Base-by-base conservation (phyloP, 2,329 filamentous ascomycete genomes). In the Aureobasidium pullulans region DNA sequence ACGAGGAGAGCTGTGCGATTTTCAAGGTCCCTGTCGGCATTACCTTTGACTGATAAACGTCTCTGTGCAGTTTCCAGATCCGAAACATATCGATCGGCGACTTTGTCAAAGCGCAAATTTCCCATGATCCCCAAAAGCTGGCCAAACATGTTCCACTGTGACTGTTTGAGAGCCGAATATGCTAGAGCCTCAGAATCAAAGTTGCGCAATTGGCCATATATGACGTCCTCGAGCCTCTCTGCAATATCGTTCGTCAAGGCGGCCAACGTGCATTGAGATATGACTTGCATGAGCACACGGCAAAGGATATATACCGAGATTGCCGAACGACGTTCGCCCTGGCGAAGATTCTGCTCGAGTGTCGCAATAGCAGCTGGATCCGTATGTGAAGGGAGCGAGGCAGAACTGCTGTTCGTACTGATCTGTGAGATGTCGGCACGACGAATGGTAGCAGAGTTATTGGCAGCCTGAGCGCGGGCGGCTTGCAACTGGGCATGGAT, bases 301-400 rank as follows among this genome's bases (percentile, higher is more conserved):
- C 94, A 99, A 3, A 99, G 83, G 19, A 99, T 89, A 69, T 96
- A 99, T 52, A 96, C 96, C 1, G 95, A 96, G 3, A 96, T 89
- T 0, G 90, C 95, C 5, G 93, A 96, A 42, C 90, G 86, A 56
- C 93, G 86, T 74, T 99, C 94, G 15, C 70, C 70, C 32, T 67
- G 57, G 9, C 61, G 59, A 13, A 71, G 66, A 13, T 66, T 64
- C 16, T 70, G 65, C 48, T 72, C 67, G 60, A 70, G 63, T 47
- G 66, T 32, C 8, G 54, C 37, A n/a, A 70, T 60, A 28, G 56
- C 43, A 23, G 60, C 50, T 15, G 62, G 43, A 39, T 60, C 54
- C 7, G 52, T 23, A 37, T 60, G 47, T 10, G 48, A 36, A 15
- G 58, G 52, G 5, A 62, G 34, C 40, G 58, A 50, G n/a, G 49